These are phyloP conservation scores for Silene vulgaris DNA, from an alignment of 179 eudicot genomes.

Conservation along the genomic window DNA sequence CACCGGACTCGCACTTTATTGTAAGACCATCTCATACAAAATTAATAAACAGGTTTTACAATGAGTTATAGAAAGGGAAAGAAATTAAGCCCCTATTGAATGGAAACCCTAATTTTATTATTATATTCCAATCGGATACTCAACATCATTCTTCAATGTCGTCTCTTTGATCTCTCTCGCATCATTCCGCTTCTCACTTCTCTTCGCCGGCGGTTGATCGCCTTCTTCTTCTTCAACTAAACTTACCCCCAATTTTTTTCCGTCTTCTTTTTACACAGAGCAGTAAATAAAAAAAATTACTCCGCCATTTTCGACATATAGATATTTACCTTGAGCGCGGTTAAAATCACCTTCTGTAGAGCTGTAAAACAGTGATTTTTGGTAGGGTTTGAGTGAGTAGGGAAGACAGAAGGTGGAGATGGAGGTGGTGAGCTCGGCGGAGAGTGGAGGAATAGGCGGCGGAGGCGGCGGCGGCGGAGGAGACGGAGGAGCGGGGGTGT, in stretches of 20 bases:
- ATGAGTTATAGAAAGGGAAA: slow-evolving; percentile 16
- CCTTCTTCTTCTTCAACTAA: slow-evolving; percentile 12
- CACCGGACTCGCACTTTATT: background rate
- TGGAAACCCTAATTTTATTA: slow-evolving; percentile 44
- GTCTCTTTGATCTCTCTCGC: slow-evolving; percentile 26
- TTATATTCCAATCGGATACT: slow-evolving; percentile 25
- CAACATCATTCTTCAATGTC: slow-evolving; percentile 21
- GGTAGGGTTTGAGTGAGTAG: too few relatives aligned
- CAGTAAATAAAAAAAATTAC: background rate
- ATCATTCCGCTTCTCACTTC: slow-evolving; percentile 36
- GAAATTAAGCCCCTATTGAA: slow-evolving; percentile 36
- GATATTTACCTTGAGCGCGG: background rate
- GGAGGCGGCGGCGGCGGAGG: background rate
- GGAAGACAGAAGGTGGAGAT: background rate
- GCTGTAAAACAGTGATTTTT: background rate
- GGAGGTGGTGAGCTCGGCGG: slow-evolving; percentile 56
- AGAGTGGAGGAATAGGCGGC: slow-evolving; percentile 32
- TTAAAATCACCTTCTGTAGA: slow-evolving; percentile 1
- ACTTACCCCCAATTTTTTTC: background rate
- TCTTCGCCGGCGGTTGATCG: slow-evolving; percentile 48
- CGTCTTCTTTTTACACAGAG: background rate
- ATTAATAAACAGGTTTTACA: background rate
- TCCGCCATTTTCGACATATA: background rate
- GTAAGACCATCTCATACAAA: background rate
- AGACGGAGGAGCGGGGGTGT: slow-evolving; percentile 29